Evolutionary conservation across 148 eudicot species (phyloP), one percentile per base, ranked within the genome.

Genomic region (Mesembryanthemum crystallinum): DNA sequence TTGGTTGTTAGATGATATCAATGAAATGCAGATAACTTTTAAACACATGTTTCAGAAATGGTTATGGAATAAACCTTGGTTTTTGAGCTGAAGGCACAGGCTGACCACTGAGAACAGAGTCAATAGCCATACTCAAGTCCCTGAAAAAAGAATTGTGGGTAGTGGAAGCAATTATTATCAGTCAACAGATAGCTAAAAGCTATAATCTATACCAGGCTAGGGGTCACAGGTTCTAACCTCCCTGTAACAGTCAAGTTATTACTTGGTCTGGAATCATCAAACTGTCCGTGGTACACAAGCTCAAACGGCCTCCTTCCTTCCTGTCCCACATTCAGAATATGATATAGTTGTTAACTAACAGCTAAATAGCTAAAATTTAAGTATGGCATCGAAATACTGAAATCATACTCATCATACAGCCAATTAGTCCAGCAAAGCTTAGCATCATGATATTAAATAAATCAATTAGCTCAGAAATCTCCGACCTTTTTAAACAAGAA

Each of bases 261-360:
- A 66, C 89, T 86, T 58, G 99, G 99, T 69, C 97, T 81, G 29
- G 97, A 95, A 86, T 92, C 99, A 79, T 92, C 99, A 85, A 90
- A 95, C 82, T 95, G 99, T 7, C 99, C 99, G 59, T 90, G 99
- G 79, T 92, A 92, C 32, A 91, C 99, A 70, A 95, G 89, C 87
- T 92, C 94, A 83, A 92, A 95, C 18, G 96, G 97, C 81, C 94
- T 86, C 73, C 97, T 84, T 58, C 97, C 99, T 37, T 88, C 97
- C 96, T 91, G 88, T 62, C 10, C 28, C 61, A 80, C 14, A 69
- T 51, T 59, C 30, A 59, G 55, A 17, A 1, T 13, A 8, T 49
- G 13, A 39, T 39, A 20, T 8, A 10, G 47, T 35, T 71, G 58
- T 27, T 58, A 72, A 17, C 25, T n/a, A 55, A 42, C 5, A 39